Evolutionary conservation across 106 monocot species (phyloP), one percentile per base, ranked within the genome.

Genomic region (Narthecium ossifragum): DNA sequence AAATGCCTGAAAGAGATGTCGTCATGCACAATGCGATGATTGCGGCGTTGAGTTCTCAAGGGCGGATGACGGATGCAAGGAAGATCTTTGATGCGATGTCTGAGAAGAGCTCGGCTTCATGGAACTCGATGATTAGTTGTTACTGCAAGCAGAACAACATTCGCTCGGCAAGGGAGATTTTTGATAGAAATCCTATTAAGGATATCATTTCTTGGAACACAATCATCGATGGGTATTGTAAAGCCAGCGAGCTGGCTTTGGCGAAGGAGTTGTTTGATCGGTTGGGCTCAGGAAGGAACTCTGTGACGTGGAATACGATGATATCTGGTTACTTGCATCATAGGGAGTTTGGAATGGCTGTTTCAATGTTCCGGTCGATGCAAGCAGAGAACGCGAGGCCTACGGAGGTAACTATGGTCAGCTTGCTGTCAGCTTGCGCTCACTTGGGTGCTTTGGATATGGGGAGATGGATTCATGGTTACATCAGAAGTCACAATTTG

Each of bases 201-300:
- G 79, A 79, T 48, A 38, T 80, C 22, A 55, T 85, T 13, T 80
- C 76, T 12, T 76, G 79, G 85, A 85, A 85, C 67, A 62, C 84
- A 2, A 72, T 79, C 61, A 79, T 84, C 15, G 64, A 80, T 56
- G 85, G 75, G 63, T 80, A 80, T 37, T 85, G 76, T 45, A 80
- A 85, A 60, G 21, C 50, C 53, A 76, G 85, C 18, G 25, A 70
- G 15, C 26, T 84, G 22, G 51, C 11, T 24, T 36, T 55, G 57
- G 84, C 78, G 1, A 14, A 21, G 0, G 46, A 76, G 31, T 39
- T 85, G 34, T 85, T 80, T 64, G 62, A 74, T 26, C 31, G 28
- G 49, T 62, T 85, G 80, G 80, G 73, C 13, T 37, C 26, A 10
- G 70, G 73, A 0, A 80, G 57, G 71, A 74, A 85, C 49, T 57